Evolutionary conservation across 768 basidiomycete species (phyloP), one percentile per base, ranked within the genome.

Genomic region (Lentinula sp.): DNA sequence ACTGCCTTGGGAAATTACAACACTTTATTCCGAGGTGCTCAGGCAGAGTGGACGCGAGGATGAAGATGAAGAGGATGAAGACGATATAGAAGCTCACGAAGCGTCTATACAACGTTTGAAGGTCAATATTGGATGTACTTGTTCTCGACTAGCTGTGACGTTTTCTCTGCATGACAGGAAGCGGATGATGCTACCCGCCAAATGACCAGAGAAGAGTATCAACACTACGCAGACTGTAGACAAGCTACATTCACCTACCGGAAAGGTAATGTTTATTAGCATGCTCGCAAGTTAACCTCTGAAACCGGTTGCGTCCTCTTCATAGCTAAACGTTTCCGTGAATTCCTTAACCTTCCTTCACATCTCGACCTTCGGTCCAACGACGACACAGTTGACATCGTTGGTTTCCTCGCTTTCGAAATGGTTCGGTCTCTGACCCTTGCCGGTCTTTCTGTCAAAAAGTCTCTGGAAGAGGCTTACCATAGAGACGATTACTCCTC

Each of bases 181-280:
- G 93, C 94, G 2, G 95, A 98, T 73, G 93, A 95, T 64, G 89
- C 93, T 10, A 98, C 95, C 1, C 83, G 92, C 49, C 86, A 93
- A 74, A 98, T 98, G 95, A 95, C 94, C 7, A 83, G 91, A 66
- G 95, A 98, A 70, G 93, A 98, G 68, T 98, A 98, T 71, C 91
- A 95, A 62, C 94, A 95, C 70, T 97, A 97, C 70, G 95, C 95
- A 3, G 94, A 96, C 70, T 97, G 95, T 75, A 84, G 95, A 61
- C 95, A 97, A 71, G 95, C 95, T 0, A 93, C 93, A 15, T 98
- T 98, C 72, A 97, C 95, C 0, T 97, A 95, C 71, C 87, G 95
- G 58, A 98, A 98, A 87, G 89, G 95, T 92, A 49, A 35, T 76
- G 28, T n/a, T 58, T 40, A 28, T 21, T 40, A 5, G 43, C 48